Percentiles rank a stretch among this genome's conserved stretches.
Evolutionary conservation across 1,284 basidiomycete genomes (phyloP).

Genomic region (Puccinia coronata): DNA sequence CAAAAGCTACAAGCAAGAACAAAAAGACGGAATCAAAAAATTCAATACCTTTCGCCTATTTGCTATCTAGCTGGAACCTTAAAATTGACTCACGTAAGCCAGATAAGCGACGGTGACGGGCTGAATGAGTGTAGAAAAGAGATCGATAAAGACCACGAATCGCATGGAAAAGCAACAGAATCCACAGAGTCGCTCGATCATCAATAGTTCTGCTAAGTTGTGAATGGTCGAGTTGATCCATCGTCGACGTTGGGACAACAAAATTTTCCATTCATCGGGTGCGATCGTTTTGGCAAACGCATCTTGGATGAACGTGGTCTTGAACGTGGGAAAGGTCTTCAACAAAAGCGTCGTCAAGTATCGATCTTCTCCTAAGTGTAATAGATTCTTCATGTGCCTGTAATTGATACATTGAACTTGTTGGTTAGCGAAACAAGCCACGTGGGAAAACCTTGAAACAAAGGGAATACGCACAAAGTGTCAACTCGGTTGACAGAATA

Average conservation of each 20-base stretch:
- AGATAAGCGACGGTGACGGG: conserved; percentile 80
- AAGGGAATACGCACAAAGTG: conserved; percentile 76
- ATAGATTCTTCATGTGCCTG: conserved; percentile 67
- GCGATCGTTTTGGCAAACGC: conserved; percentile 89
- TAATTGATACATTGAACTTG: neutral
- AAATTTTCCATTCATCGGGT: conserved; percentile 87
- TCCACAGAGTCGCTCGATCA: conserved; percentile 52
- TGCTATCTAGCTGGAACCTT: neutral
- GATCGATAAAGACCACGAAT: conserved; percentile 94
- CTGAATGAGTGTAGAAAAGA: conserved; percentile 73
- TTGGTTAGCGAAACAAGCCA: neutral
- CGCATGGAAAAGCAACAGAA: conserved; percentile 89
- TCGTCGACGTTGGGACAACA: conserved; percentile 94
- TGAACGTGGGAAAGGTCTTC: conserved; percentile 87
- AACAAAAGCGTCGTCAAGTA: conserved; percentile 92
- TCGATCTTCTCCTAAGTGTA: conserved; percentile 97
- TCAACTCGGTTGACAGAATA: conserved; percentile 96
- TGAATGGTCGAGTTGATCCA: conserved; percentile 99
- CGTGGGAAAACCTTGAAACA: neutral
- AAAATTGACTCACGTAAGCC: conserved; percentile 69
- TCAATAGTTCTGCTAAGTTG: conserved; percentile 88
- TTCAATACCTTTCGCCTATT: neutral
- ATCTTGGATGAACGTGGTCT: conserved; percentile 92
- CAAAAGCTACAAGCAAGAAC: conserved; percentile 29
- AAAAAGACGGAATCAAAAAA: neutral